phyloP scores from a whole-genome alignment of 2,329 filamentous ascomycete species.

The Magnaporthales sp. region DNA sequence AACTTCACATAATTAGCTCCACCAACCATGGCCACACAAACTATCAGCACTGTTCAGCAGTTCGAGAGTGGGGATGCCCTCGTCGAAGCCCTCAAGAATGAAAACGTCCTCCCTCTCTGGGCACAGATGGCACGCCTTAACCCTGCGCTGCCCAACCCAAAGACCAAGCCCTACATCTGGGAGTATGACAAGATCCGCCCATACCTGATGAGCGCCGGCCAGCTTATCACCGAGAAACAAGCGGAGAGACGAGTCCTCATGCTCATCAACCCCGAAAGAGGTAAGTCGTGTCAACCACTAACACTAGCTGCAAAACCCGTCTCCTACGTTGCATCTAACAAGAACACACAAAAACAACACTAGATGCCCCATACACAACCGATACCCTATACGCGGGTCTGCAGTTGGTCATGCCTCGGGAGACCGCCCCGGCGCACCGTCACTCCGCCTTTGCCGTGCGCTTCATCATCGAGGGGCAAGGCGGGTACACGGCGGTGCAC shows the following conservation, averaged over 20 bases:
- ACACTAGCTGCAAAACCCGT: too few relatives aligned
- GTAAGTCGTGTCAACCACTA: too few relatives aligned
- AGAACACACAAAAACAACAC: too few relatives aligned
- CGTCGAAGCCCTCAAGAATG: too few relatives aligned
- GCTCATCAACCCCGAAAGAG: slow-evolving; percentile 27
- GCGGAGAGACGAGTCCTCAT: slow-evolving; percentile 28
- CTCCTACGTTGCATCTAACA: too few relatives aligned
- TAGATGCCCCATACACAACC: slow-evolving; percentile 40
- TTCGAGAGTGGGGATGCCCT: too few relatives aligned
- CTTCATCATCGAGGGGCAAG: slow-evolving; percentile 45
- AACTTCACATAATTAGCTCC: too few relatives aligned
- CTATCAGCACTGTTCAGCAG: too few relatives aligned
- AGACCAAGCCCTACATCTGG: slow-evolving; percentile 24
- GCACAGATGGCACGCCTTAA: slow-evolving; percentile 32
- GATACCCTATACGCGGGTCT: slow-evolving; percentile 46
- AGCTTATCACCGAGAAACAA: slow-evolving; percentile 22
- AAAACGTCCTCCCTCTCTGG: too few relatives aligned
- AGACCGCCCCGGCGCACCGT: slow-evolving; percentile 41
- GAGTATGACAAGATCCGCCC: slow-evolving; percentile 22
- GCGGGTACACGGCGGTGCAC: slow-evolving; percentile 45
- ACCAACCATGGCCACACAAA: too few relatives aligned
- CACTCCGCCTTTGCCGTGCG: slow-evolving; percentile 45
- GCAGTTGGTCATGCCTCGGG: slow-evolving; percentile 43
- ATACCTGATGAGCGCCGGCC: slow-evolving; percentile 20
- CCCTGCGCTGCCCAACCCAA: slow-evolving; percentile 34